Evolutionary conservation across 257 asterid genomes (phyloP).

Genomic region (Nicotiana tabacum): DNA sequence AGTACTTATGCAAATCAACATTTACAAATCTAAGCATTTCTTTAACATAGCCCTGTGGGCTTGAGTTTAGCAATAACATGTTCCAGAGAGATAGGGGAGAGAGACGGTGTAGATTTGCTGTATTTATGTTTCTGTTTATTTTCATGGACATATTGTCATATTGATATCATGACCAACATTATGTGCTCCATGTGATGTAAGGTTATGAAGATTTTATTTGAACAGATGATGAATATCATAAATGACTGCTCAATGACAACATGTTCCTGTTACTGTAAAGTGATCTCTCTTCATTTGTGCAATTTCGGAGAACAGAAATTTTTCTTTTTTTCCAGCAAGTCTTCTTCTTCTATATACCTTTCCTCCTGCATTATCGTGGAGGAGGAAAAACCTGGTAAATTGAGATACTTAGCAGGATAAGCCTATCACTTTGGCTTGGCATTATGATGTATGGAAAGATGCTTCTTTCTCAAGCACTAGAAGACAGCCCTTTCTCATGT

Average conservation of each 20-base stretch:
- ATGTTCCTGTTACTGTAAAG: not conserved
- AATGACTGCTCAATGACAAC: not conserved
- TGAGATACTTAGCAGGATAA: not conserved
- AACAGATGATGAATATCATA: not conserved
- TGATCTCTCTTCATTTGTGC: slow-evolving; percentile 5
- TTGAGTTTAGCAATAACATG: not conserved
- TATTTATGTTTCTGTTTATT: not conserved
- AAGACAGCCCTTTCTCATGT: not conserved
- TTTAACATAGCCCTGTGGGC: not conserved
- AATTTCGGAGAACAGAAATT: not conserved
- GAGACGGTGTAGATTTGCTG: not conserved
- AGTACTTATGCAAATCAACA: not conserved
- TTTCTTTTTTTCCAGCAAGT: not conserved
- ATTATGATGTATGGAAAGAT: not conserved
- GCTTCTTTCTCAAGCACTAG: not conserved
- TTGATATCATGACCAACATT: not conserved
- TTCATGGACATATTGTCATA: not conserved
- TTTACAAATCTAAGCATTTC: not conserved
- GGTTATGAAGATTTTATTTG: not conserved
- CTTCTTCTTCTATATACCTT: not conserved
- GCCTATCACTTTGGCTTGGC: not conserved
- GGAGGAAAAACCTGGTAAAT: no score
- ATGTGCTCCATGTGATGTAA: not conserved
- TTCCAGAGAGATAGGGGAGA: not conserved
- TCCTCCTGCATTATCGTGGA: not conserved